Base-by-base conservation (phyloP, 78 protist species). In the Dictyostelium purpureum region DNA sequence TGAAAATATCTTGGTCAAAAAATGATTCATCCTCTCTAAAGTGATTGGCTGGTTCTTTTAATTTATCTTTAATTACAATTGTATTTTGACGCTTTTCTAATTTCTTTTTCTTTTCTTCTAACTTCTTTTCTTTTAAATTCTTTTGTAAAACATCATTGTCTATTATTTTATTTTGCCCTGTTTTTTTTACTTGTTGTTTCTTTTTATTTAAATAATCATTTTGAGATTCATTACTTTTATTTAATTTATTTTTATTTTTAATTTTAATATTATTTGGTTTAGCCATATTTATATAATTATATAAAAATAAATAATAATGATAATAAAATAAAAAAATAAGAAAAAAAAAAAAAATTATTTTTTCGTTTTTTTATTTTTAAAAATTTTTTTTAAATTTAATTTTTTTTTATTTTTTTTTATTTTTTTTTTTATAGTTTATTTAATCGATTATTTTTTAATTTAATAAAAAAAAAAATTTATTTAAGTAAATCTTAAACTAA, bases 181-280 rank as follows among this genome's bases (percentile, higher is more conserved):
- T 37, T 67, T 67, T 67, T 0, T 38, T n/a, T 51, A 18, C 89
- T 0, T 45, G 19, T 49, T 66, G 45, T 37, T 80, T 80, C 14
- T 33, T 7, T 21, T 80, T 51, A 12, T n/a, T n/a, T n/a, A 80
- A 26, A 49, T 80, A 80, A 21, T 67, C 73, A 26, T 63, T 67
- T 51, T 80, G 89, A 18, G 57, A 63, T 24, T 6, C n/a, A n/a
- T 49, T 80, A 7, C 43, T 9, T 45, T 80, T 80, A 28, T 61
- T 54, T n/a, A 49, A 38, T 11, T 66, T 66, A 14, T 54, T 54
- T 37, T 80, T 80, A 67, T 80, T 80, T 67, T 51, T 63, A 33
- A 80, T 28, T 49, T 80, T 80, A 21, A 80, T 51, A 80, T 51
- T 45, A 21, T 35, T 67, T 67, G 75, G 75, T 67, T 67, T 67